Conservation (phyloP, 129 eudicot species). For the Tagetes erecta region DNA sequence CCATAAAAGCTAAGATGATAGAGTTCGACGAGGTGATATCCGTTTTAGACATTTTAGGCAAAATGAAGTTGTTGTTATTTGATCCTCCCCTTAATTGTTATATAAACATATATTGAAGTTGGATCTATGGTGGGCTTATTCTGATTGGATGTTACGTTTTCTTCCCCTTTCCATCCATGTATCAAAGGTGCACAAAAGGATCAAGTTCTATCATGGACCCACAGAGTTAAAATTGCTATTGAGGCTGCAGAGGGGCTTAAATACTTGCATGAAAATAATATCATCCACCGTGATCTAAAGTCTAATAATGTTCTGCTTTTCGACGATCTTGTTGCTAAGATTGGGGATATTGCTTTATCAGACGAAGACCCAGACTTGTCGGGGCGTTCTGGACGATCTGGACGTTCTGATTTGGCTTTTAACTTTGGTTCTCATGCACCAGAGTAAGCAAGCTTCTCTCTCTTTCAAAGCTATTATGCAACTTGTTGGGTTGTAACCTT, state of each 20-base stretch:
- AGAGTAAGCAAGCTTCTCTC: slow-evolving; percentile 47
- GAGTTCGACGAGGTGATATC: too few species aligned
- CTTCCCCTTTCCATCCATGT: slow-evolving; percentile 42
- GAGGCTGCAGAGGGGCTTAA: slow-evolving; percentile 89
- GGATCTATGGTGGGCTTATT: too few species aligned
- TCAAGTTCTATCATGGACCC: slow-evolving; percentile 74
- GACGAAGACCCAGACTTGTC: slow-evolving; percentile 87
- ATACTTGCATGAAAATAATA: slow-evolving; percentile 73
- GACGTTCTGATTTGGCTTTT: slow-evolving; percentile 85
- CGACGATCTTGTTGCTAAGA: slow-evolving; percentile 70
- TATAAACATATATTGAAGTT: too few species aligned
- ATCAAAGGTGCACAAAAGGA: slow-evolving; percentile 78
- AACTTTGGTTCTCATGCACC: slow-evolving; percentile 96
- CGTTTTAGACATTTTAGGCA: too few species aligned
- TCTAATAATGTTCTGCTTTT: slow-evolving; percentile 81
- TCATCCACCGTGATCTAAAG: slow-evolving; percentile 78
- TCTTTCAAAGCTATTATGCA: background rate
- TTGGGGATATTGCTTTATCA: slow-evolving; percentile 73
- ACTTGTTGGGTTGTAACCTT: too few species aligned
- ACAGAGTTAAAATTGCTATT: slow-evolving; percentile 83
- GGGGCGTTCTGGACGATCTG: slow-evolving; percentile 3
- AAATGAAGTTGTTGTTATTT: too few species aligned
- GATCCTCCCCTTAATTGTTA: too few species aligned
- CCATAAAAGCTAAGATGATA: too few species aligned
- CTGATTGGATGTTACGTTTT: too few species aligned